Percentiles rank a stretch among this genome's conserved stretches.
These are phyloP conservation scores for Aspergillus haitiensis DNA, from an alignment of 495 filamentous ascomycete species.

Conservation along the genomic window DNA sequence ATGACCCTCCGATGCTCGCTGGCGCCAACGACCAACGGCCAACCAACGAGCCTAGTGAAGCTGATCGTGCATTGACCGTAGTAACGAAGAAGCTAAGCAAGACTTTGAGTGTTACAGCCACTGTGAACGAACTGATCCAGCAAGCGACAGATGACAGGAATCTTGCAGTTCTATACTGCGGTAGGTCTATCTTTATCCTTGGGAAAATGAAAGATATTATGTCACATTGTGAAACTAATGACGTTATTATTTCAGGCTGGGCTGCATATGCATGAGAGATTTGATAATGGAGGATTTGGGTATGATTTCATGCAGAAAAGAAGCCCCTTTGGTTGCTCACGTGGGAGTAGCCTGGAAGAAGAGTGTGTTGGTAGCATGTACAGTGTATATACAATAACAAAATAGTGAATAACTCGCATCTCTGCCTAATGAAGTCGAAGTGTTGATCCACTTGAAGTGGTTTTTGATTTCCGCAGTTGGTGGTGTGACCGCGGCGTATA, in stretches of 20 bases:
- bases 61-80: conserved; percentile 85
- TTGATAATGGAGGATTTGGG: neutral
- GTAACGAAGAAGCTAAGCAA: conserved; percentile 93
- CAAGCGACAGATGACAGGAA: conserved; percentile 92
- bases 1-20: conserved; percentile 37
- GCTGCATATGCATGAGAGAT: conserved; percentile 27
- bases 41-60: conserved; percentile 81
- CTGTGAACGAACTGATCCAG: conserved; percentile 95
- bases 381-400: too few relatives aligned
- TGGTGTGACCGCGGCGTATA: neutral
- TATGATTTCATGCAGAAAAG: neutral
- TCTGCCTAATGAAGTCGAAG: neutral
- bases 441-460: neutral
- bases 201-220: neutral
- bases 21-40: conserved; percentile 43
- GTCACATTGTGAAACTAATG: conserved; percentile 1
- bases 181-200: conserved; percentile 48
- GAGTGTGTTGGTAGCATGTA: too few relatives aligned
- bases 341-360: neutral
- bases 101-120: conserved; percentile 88
- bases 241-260: conserved; percentile 22
- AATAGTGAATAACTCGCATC: too few relatives aligned
- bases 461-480: neutral
- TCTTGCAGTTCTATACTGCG: conserved; percentile 85
- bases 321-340: neutral